These are phyloP conservation scores for Fusarium sp. DNA, from an alignment of 2,329 filamentous ascomycete species.

Conservation along the genomic window DNA sequence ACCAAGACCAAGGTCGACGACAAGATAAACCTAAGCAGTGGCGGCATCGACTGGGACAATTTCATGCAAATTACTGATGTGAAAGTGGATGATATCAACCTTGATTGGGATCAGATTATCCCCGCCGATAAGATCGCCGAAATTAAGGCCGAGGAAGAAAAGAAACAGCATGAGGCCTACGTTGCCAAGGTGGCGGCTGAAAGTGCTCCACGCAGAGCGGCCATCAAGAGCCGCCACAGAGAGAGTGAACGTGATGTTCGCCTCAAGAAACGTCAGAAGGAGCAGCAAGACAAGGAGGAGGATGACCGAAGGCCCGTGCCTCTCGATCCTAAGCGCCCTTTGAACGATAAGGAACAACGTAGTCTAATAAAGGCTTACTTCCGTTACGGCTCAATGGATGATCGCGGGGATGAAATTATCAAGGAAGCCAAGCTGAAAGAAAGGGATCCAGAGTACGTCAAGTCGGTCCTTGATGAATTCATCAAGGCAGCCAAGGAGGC, in stretches of 20 bases:
- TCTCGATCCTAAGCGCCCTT: slow-evolving; percentile 85
- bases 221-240: slow-evolving; percentile 66
- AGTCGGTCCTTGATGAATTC: slow-evolving; percentile 79
- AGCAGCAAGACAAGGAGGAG: slow-evolving; percentile 72
- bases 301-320: slow-evolving; percentile 78
- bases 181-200: slow-evolving; percentile 85
- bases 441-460: slow-evolving; percentile 84
- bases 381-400: slow-evolving; percentile 89
- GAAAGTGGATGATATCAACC: slow-evolving; percentile 81
- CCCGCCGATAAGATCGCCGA: slow-evolving; percentile 90
- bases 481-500: slow-evolving; percentile 67
- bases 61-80: slow-evolving; percentile 99
- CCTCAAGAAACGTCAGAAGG: slow-evolving; percentile 73
- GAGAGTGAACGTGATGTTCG: slow-evolving; percentile 73
- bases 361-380: slow-evolving; percentile 92
- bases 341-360: slow-evolving; percentile 92
- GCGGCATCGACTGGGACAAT: slow-evolving; percentile 85
- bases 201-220: slow-evolving; percentile 81
- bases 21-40: slow-evolving; percentile 90
- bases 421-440: slow-evolving; percentile 85
- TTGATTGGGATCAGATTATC: slow-evolving; percentile 99
- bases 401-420: slow-evolving; percentile 87
- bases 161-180: slow-evolving; percentile 83
- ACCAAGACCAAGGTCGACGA: slow-evolving; percentile 96
- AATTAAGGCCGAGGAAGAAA: slow-evolving; percentile 89